Percentiles rank a stretch among this genome's conserved stretches.
These are phyloP conservation scores for Aspergillus indologenus DNA, from an alignment of 495 filamentous ascomycete genomes.

Conservation along the genomic window DNA sequence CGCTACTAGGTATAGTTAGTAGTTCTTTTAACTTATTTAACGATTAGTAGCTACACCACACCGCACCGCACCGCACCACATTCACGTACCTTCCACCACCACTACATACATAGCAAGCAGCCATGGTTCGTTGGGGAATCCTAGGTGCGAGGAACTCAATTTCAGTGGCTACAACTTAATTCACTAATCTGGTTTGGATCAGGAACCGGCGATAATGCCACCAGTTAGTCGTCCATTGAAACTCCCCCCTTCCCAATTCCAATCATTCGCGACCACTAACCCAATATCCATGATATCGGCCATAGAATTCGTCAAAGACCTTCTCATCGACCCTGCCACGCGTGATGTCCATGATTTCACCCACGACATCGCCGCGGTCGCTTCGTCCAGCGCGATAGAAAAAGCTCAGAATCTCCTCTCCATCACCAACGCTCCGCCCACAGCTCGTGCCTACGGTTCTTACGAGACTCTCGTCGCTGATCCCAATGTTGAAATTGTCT, in stretches of 20 bases:
- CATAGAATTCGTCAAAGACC: slow-evolving; percentile 67
- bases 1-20: too few relatives aligned
- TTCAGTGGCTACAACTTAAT: too few relatives aligned
- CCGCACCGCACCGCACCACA: too few relatives aligned
- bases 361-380: slow-evolving; percentile 36
- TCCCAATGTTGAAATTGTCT: slow-evolving; percentile 69
- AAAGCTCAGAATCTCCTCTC: slow-evolving; percentile 58
- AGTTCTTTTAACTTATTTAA: too few relatives aligned
- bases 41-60: too few relatives aligned
- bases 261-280: too few relatives aligned
- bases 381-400: slow-evolving; percentile 60
- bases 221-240: slow-evolving; percentile 2
- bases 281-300: too few relatives aligned
- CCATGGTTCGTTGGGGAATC: slow-evolving; percentile 10
- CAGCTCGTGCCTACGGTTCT: slow-evolving; percentile 58
- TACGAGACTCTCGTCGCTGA: slow-evolving; percentile 69
- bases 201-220: slow-evolving; percentile 10
- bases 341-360: slow-evolving; percentile 28
- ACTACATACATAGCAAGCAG: too few relatives aligned
- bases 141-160: too few relatives aligned
- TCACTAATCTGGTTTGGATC: not conserved
- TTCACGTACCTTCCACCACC: too few relatives aligned
- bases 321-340: slow-evolving; percentile 62
- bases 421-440: slow-evolving; percentile 34
- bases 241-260: too few relatives aligned